Conservation (phyloP, 495 filamentous ascomycete species). For the Oleoguttula mirabilis region DNA sequence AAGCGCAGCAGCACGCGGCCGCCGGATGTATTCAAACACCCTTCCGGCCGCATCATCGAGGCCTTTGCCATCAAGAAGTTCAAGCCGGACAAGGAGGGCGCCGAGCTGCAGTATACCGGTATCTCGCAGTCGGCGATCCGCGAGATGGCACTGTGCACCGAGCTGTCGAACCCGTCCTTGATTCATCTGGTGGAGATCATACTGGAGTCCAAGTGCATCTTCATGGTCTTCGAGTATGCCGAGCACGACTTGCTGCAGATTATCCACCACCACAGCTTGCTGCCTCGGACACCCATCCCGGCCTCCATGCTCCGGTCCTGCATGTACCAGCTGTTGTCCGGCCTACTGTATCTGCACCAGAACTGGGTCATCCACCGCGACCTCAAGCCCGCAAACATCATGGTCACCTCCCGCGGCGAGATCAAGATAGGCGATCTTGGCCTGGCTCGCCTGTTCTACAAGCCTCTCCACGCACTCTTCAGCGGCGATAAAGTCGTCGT, state of each 20-base stretch:
- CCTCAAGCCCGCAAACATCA: conserved; percentile 96
- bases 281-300: conserved; percentile 73
- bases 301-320: conserved; percentile 81
- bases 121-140: conserved; percentile 95
- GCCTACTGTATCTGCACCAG: conserved; percentile 83
- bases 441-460: conserved; percentile 83
- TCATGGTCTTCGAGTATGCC: conserved; percentile 99
- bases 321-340: conserved; percentile 88
- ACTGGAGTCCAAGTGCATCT: conserved; percentile 96
- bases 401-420: conserved; percentile 81
- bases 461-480: conserved; percentile 81
- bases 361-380: conserved; percentile 98
- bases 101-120: conserved; percentile 85
- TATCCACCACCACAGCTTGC: conserved; percentile 92
- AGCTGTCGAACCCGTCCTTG: conserved; percentile 79
- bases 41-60: conserved; percentile 11
- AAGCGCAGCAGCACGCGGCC: conserved; percentile 27
- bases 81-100: conserved; percentile 96
- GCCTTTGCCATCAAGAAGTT: conserved; percentile 45
- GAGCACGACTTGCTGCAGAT: conserved; percentile 96
- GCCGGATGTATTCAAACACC: conserved; percentile 6
- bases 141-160: conserved; percentile 97
- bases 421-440: conserved; percentile 93
- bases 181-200: conserved; percentile 92
- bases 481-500: conserved; percentile 96